These are phyloP conservation scores for Capronia epimyces DNA, from an alignment of 2,329 filamentous ascomycete species.

Conservation along the genomic window DNA sequence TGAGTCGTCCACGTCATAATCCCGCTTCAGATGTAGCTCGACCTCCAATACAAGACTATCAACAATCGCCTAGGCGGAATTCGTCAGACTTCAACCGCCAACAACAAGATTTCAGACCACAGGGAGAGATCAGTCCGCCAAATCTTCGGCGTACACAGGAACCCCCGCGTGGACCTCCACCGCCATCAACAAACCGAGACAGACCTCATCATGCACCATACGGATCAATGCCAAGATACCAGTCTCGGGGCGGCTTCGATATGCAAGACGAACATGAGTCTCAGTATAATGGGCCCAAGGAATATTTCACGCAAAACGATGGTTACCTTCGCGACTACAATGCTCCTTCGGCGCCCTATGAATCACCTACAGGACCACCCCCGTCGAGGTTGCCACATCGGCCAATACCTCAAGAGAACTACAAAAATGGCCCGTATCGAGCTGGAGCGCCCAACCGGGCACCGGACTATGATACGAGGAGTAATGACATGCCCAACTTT, in stretches of 20 bases:
- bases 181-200: constrained; percentile 8
- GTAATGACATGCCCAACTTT: constrained; percentile 59
- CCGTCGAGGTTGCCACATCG: constrained; percentile 31
- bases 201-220: constrained; percentile 1
- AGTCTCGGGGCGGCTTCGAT: constrained; percentile 1
- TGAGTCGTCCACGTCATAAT: not conserved
- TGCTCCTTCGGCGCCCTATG: constrained; percentile 12
- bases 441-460: constrained; percentile 23
- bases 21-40: not conserved
- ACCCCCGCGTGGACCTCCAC: constrained; percentile 7
- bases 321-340: constrained; percentile 18
- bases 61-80: not conserved
- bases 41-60: not conserved
- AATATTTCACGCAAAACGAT: constrained; percentile 6
- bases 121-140: constrained; percentile 8
- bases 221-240: constrained; percentile 4
- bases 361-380: constrained; percentile 40
- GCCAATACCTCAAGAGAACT: constrained; percentile 4
- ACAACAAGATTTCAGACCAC: constrained; percentile 5
- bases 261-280: not conserved
- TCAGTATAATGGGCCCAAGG: constrained; percentile 5
- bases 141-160: constrained; percentile 5
- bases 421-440: constrained; percentile 2
- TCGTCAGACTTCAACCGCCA: constrained; percentile 3
- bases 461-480: constrained; percentile 34